Evolutionary conservation across 1,139 yeast species (phyloP).

Genomic region (Taiozyma sp.): DNA sequence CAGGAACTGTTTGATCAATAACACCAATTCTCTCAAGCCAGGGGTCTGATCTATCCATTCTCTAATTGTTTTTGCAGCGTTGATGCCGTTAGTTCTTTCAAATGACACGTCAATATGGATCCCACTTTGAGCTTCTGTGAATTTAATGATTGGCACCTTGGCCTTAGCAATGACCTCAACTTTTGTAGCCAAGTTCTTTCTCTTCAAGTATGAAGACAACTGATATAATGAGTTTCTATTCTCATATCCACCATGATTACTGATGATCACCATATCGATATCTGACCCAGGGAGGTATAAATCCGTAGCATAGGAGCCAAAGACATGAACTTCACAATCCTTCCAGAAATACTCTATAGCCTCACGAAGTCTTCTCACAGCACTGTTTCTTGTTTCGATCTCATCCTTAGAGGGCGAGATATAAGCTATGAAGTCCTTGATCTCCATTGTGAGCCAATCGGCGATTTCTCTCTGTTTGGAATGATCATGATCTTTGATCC

Average conservation of each 20-base stretch:
- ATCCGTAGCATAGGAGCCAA: constrained; percentile 96
- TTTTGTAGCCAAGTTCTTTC: constrained; percentile 57
- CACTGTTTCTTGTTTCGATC: constrained; percentile 61
- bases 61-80: constrained; percentile 77
- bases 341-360: constrained; percentile 69
- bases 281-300: constrained; percentile 94
- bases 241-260: constrained; percentile 62
- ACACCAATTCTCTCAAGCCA: constrained; percentile 79
- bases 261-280: constrained; percentile 87
- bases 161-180: constrained; percentile 91
- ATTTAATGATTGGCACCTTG: constrained; percentile 93
- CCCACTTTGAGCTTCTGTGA: constrained; percentile 67
- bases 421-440: constrained; percentile 79
- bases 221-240: constrained; percentile 67
- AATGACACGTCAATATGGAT: constrained; percentile 90
- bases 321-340: constrained; percentile 77
- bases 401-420: constrained; percentile 84
- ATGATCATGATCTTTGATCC: constrained; percentile 77
- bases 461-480: constrained; percentile 71
- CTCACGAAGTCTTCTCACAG: constrained; percentile 56
- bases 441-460: constrained; percentile 86
- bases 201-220: constrained; percentile 66
- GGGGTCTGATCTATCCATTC: constrained; percentile 73
- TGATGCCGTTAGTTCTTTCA: constrained; percentile 81
- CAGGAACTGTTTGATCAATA: constrained; percentile 83